phyloP scores from a whole-genome alignment of 2,329 filamentous ascomycete genomes.

The Aspergillus tamarii region DNA sequence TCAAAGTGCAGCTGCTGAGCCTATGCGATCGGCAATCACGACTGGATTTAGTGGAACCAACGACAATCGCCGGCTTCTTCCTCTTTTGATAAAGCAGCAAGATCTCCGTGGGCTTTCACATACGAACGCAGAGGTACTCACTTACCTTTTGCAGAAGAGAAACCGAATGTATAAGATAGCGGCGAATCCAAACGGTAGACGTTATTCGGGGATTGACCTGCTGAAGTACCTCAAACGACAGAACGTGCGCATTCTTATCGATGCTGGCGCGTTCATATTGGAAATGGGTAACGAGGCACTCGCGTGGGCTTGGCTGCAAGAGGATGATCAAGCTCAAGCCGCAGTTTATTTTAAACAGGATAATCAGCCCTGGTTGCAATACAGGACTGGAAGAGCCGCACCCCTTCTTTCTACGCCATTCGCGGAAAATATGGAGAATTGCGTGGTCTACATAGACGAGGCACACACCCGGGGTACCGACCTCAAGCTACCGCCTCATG shows the following conservation, averaged over 20 bases:
- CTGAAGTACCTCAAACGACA: constrained; percentile 42
- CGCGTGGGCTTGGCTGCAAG: constrained; percentile 54
- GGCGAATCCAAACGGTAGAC: constrained; percentile 31
- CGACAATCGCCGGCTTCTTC: too few relatives aligned
- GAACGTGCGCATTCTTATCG: constrained; percentile 61
- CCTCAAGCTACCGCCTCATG: constrained; percentile 55
- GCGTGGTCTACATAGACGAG: constrained; percentile 64
- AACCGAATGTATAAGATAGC: constrained; percentile 54
- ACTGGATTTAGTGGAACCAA: too few relatives aligned
- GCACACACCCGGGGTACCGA: constrained; percentile 66
- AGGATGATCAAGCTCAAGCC: constrained; percentile 49
- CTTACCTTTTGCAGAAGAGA: constrained; percentile 21
- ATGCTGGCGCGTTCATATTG: constrained; percentile 66
- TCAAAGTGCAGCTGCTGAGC: too few relatives aligned
- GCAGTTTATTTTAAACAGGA: constrained; percentile 58
- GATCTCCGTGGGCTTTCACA: too few relatives aligned
- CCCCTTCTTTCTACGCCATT: constrained; percentile 60
- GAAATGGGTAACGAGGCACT: constrained; percentile 61
- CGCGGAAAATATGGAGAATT: constrained; percentile 55
- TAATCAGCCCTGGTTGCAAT: constrained; percentile 52
- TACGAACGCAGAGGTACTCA: too few relatives aligned
- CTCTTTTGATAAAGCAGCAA: too few relatives aligned
- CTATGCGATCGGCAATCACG: too few relatives aligned
- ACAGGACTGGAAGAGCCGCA: constrained; percentile 39
- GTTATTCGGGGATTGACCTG: constrained; percentile 52